Evolutionary conservation across 78 protist species (phyloP).

Genomic region (Guillardia theta): DNA sequence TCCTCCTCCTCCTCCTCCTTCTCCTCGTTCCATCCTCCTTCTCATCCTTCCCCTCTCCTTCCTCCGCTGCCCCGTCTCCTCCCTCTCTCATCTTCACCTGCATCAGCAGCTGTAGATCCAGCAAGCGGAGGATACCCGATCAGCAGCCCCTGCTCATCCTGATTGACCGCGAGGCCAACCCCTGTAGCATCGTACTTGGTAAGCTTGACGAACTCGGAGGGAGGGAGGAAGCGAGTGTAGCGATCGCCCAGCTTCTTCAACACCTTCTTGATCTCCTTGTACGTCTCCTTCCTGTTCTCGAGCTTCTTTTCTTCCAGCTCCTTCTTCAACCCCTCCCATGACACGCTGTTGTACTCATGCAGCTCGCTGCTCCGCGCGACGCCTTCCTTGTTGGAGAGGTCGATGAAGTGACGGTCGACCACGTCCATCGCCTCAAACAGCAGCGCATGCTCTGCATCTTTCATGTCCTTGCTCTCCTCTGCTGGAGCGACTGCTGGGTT

Average conservation of each 20-base stretch:
- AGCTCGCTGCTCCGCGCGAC: not conserved
- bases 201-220: not conserved
- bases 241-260: not conserved
- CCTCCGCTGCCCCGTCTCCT: too few species aligned
- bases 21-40: too few species aligned
- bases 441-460: not conserved
- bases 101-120: not conserved
- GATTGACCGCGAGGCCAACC: not conserved
- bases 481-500: too few species aligned
- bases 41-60: too few species aligned
- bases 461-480: not conserved
- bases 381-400: not conserved
- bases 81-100: too few species aligned
- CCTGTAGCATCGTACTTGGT: constrained; percentile 13
- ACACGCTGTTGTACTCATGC: not conserved
- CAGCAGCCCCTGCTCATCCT: not conserved
- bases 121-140: not conserved
- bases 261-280: not conserved
- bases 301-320: not conserved
- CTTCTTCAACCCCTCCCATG: not conserved
- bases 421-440: not conserved
- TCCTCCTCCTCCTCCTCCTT: too few species aligned
- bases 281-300: not conserved
- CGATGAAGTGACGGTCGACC: not conserved
- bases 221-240: not conserved